Percentiles rank a stretch among this genome's conserved stretches.
These are phyloP conservation scores for Plenodomus biglobosus DNA, from an alignment of 2,329 filamentous ascomycete species.

Conservation along the genomic window DNA sequence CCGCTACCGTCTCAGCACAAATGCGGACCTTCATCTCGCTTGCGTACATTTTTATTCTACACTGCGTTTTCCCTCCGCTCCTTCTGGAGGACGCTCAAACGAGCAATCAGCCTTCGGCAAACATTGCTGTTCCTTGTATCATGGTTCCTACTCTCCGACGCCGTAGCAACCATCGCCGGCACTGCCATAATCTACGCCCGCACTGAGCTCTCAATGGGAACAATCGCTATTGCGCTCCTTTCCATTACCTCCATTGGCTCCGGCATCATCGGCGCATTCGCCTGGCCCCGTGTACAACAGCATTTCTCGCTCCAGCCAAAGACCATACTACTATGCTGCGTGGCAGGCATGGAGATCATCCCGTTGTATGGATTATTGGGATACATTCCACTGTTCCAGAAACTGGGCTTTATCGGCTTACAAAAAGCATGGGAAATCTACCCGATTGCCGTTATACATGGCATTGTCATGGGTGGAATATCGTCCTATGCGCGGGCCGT, in stretches of 20 bases:
- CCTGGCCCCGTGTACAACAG: conserved; percentile 77
- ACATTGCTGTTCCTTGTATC: conserved; percentile 75
- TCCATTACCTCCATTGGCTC: conserved; percentile 84
- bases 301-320: conserved; percentile 68
- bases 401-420: conserved; percentile 73
- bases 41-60: conserved; percentile 61
- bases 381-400: conserved; percentile 74
- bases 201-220: conserved; percentile 83
- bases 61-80: conserved; percentile 80
- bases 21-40: conserved; percentile 11
- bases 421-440: conserved; percentile 94
- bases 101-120: conserved; percentile 69
- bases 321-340: conserved; percentile 81
- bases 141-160: conserved; percentile 92
- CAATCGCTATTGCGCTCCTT: conserved; percentile 81
- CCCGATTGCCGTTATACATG: conserved; percentile 80
- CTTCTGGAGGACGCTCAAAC: conserved; percentile 73
- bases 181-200: conserved; percentile 93
- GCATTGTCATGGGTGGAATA: conserved; percentile 83
- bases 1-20: conserved; percentile 54
- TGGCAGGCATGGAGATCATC: conserved; percentile 82
- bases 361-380: conserved; percentile 85
- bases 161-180: conserved; percentile 89
- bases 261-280: conserved; percentile 84
- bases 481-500: conserved; percentile 86